These are phyloP conservation scores for Lachancea thermotolerans DNA, from an alignment of 805 yeast species.

Conservation along the genomic window DNA sequence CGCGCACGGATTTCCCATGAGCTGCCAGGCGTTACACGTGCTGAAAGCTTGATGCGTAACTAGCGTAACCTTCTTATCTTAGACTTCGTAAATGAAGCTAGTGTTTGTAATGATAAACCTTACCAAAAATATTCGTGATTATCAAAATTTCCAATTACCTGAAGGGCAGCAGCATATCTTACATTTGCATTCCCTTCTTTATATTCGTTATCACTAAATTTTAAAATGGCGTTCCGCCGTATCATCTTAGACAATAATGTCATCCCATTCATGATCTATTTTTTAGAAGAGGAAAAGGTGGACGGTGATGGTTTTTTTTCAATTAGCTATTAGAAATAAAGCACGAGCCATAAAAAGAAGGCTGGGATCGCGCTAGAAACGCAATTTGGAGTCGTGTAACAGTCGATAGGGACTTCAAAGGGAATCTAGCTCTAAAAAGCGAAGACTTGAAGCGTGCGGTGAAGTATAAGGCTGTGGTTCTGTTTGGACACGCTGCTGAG, in stretches of 20 bases:
- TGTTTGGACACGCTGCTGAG: neutral
- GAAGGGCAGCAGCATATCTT: too few species aligned
- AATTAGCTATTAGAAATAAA: neutral
- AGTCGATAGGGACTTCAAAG: too few species aligned
- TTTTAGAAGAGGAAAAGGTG: neutral
- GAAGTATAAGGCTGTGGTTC: too few species aligned
- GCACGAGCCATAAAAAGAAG: neutral
- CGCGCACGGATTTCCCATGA: conserved; percentile 37
- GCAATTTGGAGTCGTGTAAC: too few species aligned
- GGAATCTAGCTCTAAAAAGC: too few species aligned
- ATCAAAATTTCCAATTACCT: neutral
- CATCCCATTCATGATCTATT: neutral
- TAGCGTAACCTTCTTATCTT: neutral
- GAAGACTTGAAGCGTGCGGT: too few species aligned
- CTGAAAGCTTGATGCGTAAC: conserved; percentile 29
- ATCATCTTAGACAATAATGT: too few species aligned
- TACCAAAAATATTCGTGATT: neutral
- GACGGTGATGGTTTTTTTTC: neutral
- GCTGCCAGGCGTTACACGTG: conserved; percentile 37
- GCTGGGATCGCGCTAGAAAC: neutral
- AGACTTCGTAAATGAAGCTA: neutral
- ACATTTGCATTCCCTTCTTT: too few species aligned
- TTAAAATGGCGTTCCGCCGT: too few species aligned
- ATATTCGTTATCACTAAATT: too few species aligned
- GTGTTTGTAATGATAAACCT: neutral